Evolutionary conservation across 2,329 filamentous ascomycete species (phyloP), one percentile per base, ranked within the genome.

Genomic region (Fusarium veterinarium): DNA sequence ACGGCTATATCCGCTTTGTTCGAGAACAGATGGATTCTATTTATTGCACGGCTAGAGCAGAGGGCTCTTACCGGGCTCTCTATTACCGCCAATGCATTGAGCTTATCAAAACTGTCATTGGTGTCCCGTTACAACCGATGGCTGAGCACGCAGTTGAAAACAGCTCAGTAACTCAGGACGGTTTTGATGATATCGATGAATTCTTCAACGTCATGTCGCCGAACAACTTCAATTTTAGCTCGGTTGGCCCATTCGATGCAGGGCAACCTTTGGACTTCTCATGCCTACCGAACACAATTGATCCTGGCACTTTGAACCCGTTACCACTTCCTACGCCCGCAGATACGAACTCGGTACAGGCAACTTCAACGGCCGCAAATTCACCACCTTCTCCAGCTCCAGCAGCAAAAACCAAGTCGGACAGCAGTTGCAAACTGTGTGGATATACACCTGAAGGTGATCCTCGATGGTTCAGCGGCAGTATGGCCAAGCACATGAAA

Each of bases 401-500:
- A 28, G n/a, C 51, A n/a, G 71, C 77, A 42, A 84, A 85, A 65
- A 67, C 82, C 3, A 85, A 86, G 65, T 83, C 86, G 1, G 78
- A 84, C 51, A 82, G 83, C 55, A 82, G 82, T 69, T 89, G 88
- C 73, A 83, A 86, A 28, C 79, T 87, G 23, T 90, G 88, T 67
- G 86, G 84, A 6, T 89, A 89, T 78, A 82, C 86, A 14, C 88
- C 88, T 3, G 87, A 86, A 69, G 88, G 88, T 8, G 83, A 88
- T 53, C 87, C 87, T n/a, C 83, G 85, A 64, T 89, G 88, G 88
- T 89, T 89, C 75, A 85, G 84, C 48, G 87, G 87, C 10, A 88
- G 86, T 76, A 88, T 90, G 87, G 84, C 86, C 53, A 90, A 89
- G 78, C 88, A 90, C 76, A 88, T 83, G 80, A 88, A 86, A 76